Base-by-base conservation (phyloP, 139 green algal species). In the Chlamydomonas incerta region DNA sequence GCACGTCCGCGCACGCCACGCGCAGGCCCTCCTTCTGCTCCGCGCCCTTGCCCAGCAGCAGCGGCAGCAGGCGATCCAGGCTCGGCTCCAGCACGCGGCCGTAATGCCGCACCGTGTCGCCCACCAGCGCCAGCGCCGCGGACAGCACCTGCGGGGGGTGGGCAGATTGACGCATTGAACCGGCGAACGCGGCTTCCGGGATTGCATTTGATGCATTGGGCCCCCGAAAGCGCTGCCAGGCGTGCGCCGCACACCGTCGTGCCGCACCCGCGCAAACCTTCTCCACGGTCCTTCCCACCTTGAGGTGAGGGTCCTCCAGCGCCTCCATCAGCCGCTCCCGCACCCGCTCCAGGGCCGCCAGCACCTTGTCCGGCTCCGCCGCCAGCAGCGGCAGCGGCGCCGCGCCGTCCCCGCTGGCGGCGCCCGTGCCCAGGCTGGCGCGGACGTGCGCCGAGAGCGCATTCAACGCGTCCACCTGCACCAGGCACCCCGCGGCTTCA, bases 61-160 rank as follows among this genome's bases (percentile, higher is more conserved):
- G 23, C 0, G 90, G 90, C 83, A 95, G 79, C 66, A 96, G 71
- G 18, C 87, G 80, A 66, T 97, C 94, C 37, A 96, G 90, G 34
- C 81, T 58, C 0, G 62, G 33, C 75, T 96, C 89, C 66, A 93
- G 63, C 50, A 88, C 41, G 9, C 77, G 66, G 60, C 74, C 60
- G 29, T 65, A 66, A 18, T 31, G 3, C 24, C 33, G 31, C 47
- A 83, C 74, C 14, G 77, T 57, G 28, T 72, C 58, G 31, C 94
- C 72, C 28, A 83, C 76, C 1, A 80, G 86, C 41, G 66, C 66
- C 41, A 95, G 74, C 24, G 89, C 87, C 3, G 65, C 66, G 34
- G 90, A 46, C 26, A 87, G 58, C 17, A 87, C 73, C 89, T 72
- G 88, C 58, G 24, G 35, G 9, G n/a, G n/a, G n/a, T n/a, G n/a